A percentile compares a stretch with the other conserved stretches of the same genome.
phyloP scores from a whole-genome alignment of 2,329 filamentous ascomycete genomes.

The Herpotrichia juniperi region DNA sequence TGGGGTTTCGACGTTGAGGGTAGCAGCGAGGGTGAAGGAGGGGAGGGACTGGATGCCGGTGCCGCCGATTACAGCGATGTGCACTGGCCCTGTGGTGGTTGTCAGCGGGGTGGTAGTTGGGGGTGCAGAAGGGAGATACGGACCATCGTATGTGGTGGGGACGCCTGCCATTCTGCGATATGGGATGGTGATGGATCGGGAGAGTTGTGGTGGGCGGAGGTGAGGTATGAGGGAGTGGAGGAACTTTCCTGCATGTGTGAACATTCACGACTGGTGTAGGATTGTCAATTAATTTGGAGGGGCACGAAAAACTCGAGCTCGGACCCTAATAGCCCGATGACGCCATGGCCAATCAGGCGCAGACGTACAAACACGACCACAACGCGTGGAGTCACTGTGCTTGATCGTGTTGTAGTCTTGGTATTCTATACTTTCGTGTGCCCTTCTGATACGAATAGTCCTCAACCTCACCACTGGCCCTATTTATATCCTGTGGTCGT shows the following conservation, averaged over 20 bases:
- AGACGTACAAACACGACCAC: too few relatives aligned
- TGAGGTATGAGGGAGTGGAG: background rate
- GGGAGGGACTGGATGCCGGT: constrained; percentile 89
- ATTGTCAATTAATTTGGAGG: background rate
- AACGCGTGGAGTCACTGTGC: too few relatives aligned
- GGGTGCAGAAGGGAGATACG: constrained; percentile 15
- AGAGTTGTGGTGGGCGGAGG: background rate
- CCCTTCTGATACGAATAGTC: too few relatives aligned
- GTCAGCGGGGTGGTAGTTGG: constrained; percentile 15
- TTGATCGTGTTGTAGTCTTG: too few relatives aligned
- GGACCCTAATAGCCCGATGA: constrained; percentile 1
- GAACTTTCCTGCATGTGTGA: background rate
- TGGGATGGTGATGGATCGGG: constrained; percentile 1
- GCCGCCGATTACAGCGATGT: constrained; percentile 65
- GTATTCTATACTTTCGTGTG: too few relatives aligned
- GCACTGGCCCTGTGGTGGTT: constrained; percentile 50
- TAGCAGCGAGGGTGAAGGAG: constrained; percentile 83
- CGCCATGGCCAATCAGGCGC: background rate
- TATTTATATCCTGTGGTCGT: too few relatives aligned
- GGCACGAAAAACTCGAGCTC: constrained; percentile 1
- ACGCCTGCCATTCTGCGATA: constrained; percentile 41
- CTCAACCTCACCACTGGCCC: too few relatives aligned
- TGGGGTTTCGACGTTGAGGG: constrained; percentile 77
- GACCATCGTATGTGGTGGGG: constrained; percentile 34
- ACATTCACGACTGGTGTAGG: constrained; percentile 3